phyloP scores from a whole-genome alignment of 768 basidiomycete species.

The Tylopilus sp. region DNA sequence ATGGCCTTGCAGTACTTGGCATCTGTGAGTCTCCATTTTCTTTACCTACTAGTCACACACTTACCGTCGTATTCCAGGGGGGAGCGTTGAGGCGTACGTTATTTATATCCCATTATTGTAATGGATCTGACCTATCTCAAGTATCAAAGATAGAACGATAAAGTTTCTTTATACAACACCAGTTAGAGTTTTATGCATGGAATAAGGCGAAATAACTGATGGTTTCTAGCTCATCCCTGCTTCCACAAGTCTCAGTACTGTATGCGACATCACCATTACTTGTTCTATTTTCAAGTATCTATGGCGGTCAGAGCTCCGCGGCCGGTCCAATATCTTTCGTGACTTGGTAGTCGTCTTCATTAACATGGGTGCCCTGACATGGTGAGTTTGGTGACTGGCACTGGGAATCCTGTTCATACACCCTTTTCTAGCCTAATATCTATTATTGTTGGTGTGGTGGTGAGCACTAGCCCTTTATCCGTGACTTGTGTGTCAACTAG shows the following conservation, averaged over 20 bases:
- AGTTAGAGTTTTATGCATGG: background rate
- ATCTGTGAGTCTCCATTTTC: slow-evolving; percentile 1
- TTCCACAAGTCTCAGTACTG: background rate
- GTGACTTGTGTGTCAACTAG: background rate
- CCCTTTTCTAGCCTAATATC: slow-evolving; percentile 8
- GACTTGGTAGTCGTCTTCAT: slow-evolving; percentile 11
- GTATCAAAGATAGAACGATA: background rate
- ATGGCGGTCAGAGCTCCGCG: slow-evolving; percentile 11
- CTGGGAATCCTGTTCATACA: background rate
- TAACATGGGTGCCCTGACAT: slow-evolving; percentile 16
- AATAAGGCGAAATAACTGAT: background rate
- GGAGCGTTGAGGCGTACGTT: slow-evolving; percentile 2
- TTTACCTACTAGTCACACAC: background rate
- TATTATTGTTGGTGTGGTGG: slow-evolving; percentile 2
- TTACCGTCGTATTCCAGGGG: background rate
- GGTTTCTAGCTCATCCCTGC: slow-evolving; percentile 6
- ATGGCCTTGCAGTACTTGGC: slow-evolving; percentile 3
- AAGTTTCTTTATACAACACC: slow-evolving; percentile 6
- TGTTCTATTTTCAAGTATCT: slow-evolving; percentile 7
- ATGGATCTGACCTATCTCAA: background rate
- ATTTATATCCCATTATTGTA: background rate
- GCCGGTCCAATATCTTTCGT: slow-evolving; percentile 1
- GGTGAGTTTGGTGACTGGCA: background rate
- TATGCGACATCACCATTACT: slow-evolving; percentile 15
- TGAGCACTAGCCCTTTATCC: background rate